Conservation (phyloP, 2,329 filamentous ascomycete genomes). For the Aspergillus sp. region DNA sequence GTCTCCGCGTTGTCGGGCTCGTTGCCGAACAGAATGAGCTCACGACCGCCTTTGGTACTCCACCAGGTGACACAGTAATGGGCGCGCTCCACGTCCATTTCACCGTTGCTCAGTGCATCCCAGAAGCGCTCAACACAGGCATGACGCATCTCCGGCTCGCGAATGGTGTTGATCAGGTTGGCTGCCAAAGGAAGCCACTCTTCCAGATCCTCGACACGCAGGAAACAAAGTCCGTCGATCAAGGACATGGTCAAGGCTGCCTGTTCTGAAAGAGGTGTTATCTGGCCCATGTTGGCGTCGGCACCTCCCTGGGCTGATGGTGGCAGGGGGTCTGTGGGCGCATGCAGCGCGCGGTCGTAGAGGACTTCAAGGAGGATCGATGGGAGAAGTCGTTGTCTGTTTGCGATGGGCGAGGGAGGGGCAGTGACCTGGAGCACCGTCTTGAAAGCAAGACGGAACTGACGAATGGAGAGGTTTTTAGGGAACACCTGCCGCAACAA, state of each 20-base stretch:
- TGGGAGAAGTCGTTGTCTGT: conserved; percentile 71
- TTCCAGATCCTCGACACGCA: conserved; percentile 67
- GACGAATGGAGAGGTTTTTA: conserved; percentile 70
- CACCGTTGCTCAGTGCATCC: conserved; percentile 74
- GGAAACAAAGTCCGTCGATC: conserved; percentile 72
- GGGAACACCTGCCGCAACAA: conserved; percentile 64
- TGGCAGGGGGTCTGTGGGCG: conserved; percentile 50
- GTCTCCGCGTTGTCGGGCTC: conserved; percentile 15
- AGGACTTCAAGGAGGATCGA: conserved; percentile 78
- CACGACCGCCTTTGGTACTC: conserved; percentile 63
- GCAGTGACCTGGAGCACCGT: conserved; percentile 78
- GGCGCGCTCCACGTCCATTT: conserved; percentile 84
- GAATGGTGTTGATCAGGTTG: conserved; percentile 62
- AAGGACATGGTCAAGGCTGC: conserved; percentile 72
- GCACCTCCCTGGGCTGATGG: conserved; percentile 36
- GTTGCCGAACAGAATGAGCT: conserved; percentile 51
- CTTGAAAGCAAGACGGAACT: conserved; percentile 86
- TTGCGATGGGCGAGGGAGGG: conserved; percentile 72
- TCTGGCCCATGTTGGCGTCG: conserved; percentile 31
- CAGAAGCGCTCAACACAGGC: conserved; percentile 70
- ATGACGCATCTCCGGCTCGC: conserved; percentile 60
- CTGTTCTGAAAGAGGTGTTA: conserved; percentile 63
- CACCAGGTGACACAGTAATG: conserved; percentile 82
- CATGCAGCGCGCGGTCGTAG: conserved; percentile 60
- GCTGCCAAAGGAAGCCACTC: conserved; percentile 78